Evolutionary conservation across 116 monocot species (phyloP), one percentile per base, ranked within the genome.

Genomic region (Dioscorea cayenensis): DNA sequence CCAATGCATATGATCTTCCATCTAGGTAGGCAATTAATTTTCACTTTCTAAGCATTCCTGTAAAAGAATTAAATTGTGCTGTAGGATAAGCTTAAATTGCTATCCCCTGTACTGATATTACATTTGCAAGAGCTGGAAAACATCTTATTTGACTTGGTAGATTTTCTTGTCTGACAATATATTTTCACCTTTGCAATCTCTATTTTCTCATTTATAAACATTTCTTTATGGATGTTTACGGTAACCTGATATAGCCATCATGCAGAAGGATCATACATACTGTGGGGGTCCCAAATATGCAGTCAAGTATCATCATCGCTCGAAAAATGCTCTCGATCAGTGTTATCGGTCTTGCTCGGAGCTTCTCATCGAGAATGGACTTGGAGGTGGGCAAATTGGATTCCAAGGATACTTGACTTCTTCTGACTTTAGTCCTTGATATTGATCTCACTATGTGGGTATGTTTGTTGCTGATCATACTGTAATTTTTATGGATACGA

Each of bases 201-300:
- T 43, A 43, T 5, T 43, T 43, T 43, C 1, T 43, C 43, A 10
- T 12, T 1, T 43, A 43, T 43, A 43, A 43, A 43, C 8, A 9
- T 43, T 43, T 10, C 6, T 10, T 43, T 6, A n/a, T 7, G 35
- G 36, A 36, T 55, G 16, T 55, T 16, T n/a, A 18, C 5, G 2
- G 16, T 55, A n/a, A 55, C 10, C n/a, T 18, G n/a, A 14, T 55
- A 35, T 21, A 4, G 28, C 25, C 19, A 70, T 73, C 12, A 74
- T 82, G 81, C 73, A 99, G 99, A 73, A 93, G 83, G 74, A 76
- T 99, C 50, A 89, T 99, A 73, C 99, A 99, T 73, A 99, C 99
- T 6, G 99, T 99, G n/a, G n/a, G 63, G 99, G 99, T n/a, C 99
- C 99, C 22, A 99, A 99, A 75, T 99, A 99, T 87, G 99, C 99